Percentiles rank a stretch among this genome's conserved stretches.
These are phyloP conservation scores for Bipolaris oryzae DNA, from an alignment of 2,329 filamentous ascomycete genomes.

Conservation along the genomic window DNA sequence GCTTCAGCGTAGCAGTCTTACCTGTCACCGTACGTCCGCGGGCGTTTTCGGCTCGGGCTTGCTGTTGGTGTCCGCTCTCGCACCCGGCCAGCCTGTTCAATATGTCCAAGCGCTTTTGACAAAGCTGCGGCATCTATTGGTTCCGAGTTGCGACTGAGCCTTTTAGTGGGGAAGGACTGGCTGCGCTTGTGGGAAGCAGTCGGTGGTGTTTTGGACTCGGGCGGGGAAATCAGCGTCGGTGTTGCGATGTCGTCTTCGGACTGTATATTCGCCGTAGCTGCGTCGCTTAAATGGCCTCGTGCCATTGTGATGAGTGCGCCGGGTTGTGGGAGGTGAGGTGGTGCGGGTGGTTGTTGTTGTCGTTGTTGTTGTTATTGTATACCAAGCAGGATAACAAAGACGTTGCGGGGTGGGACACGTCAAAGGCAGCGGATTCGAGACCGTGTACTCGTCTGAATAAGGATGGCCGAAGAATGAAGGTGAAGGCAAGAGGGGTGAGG, in stretches of 20 bases:
- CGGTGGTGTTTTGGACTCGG: constrained; percentile 65
- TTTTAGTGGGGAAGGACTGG: constrained; percentile 39
- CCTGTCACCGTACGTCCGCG: constrained; percentile 67
- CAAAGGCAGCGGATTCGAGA: background rate
- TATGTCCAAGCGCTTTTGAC: constrained; percentile 65
- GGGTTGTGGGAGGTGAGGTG: constrained; percentile 7
- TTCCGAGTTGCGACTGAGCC: constrained; percentile 53
- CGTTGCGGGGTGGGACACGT: constrained; percentile 5
- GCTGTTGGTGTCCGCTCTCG: constrained; percentile 67
- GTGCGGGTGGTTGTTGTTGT: constrained; percentile 1
- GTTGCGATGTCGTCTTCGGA: constrained; percentile 46
- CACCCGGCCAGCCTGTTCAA: constrained; percentile 64
- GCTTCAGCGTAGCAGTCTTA: constrained; percentile 18
- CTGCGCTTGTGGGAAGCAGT: constrained; percentile 59
- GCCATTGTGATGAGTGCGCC: constrained; percentile 28
- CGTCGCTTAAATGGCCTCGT: constrained; percentile 20
- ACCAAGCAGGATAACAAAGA: background rate
- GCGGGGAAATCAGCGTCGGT: constrained; percentile 59
- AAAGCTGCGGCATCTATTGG: constrained; percentile 65
- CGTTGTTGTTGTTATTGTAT: constrained; percentile 1
- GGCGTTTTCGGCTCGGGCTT: constrained; percentile 72
- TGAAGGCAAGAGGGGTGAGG: constrained; percentile 15
- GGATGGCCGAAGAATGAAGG: constrained; percentile 11
- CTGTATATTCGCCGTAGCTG: constrained; percentile 24
- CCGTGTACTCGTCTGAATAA: constrained; percentile 1